A percentile compares a stretch with the other conserved stretches of the same genome.
phyloP scores from a whole-genome alignment of 2,329 filamentous ascomycete species.

The Alternaria dauci region DNA sequence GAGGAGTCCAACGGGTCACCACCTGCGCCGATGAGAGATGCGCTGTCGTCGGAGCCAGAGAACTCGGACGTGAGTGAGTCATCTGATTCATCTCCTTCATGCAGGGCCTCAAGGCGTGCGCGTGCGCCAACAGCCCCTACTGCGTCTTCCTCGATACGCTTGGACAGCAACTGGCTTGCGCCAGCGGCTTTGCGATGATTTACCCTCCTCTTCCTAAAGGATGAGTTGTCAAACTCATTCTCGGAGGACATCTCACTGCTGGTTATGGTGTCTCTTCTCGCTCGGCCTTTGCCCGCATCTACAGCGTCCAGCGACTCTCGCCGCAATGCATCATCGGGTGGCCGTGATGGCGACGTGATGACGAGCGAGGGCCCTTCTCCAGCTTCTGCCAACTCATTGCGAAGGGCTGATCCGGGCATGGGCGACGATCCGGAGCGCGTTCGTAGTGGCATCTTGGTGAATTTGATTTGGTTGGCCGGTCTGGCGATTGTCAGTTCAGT shows the following conservation, averaged over 20 bases:
- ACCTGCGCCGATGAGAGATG: slow-evolving; percentile 73
- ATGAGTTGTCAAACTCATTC: slow-evolving; percentile 75
- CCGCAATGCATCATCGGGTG: slow-evolving; percentile 45
- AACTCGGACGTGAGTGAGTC: slow-evolving; percentile 53
- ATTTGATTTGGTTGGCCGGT: slow-evolving; percentile 89
- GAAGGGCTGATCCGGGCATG: slow-evolving; percentile 58
- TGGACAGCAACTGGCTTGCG: slow-evolving; percentile 60
- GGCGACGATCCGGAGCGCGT: slow-evolving; percentile 89
- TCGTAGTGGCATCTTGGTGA: slow-evolving; percentile 92
- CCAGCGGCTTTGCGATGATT: slow-evolving; percentile 67
- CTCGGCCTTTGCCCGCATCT: slow-evolving; percentile 73
- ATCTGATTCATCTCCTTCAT: slow-evolving; percentile 52
- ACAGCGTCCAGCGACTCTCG: slow-evolving; percentile 76
- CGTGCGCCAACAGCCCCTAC: slow-evolving; percentile 38
- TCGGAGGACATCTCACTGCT: slow-evolving; percentile 86
- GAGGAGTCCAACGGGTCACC: slow-evolving; percentile 67
- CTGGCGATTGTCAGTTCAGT: slow-evolving; percentile 44
- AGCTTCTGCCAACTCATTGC: slow-evolving; percentile 64
- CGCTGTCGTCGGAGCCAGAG: slow-evolving; percentile 64
- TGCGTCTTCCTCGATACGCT: slow-evolving; percentile 62
- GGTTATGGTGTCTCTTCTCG: slow-evolving; percentile 77
- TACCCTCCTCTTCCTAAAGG: slow-evolving; percentile 70
- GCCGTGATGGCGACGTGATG: slow-evolving; percentile 64
- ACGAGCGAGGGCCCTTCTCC: slow-evolving; percentile 62
- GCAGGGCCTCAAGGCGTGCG: slow-evolving; percentile 50